Percentiles rank a stretch among this genome's conserved stretches.
These are phyloP conservation scores for Pseudoperonospora humuli DNA, from an alignment of 352 stramenopile genomes.

Conservation along the genomic window DNA sequence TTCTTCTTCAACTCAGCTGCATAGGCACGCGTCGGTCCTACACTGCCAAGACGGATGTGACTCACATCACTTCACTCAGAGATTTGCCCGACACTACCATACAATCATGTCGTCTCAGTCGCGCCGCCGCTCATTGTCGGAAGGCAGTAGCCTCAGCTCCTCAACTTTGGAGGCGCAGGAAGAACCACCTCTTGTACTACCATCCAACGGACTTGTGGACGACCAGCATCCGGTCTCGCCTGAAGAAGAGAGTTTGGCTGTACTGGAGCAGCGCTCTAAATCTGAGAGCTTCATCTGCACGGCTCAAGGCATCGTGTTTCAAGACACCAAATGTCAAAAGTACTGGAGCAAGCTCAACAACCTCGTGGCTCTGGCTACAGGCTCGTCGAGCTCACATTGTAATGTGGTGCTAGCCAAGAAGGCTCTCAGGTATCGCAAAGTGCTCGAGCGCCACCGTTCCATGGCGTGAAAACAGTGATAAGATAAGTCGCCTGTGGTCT, in stretches of 20 bases:
- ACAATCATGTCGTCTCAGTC: conserved; percentile 4
- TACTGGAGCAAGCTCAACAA: conserved; percentile 13
- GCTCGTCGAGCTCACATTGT: conserved; percentile 13
- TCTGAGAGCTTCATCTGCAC: conserved; percentile 32
- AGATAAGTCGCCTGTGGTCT: neutral
- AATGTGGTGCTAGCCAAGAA: conserved; percentile 32
- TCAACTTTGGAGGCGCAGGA: neutral
- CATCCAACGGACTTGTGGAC: conserved; percentile 2
- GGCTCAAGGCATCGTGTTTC: conserved; percentile 21
- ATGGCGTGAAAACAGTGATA: conserved; percentile 3
- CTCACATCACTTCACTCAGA: conserved; percentile 3
- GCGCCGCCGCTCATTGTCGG: conserved; percentile 12
- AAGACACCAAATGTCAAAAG: conserved; percentile 15
- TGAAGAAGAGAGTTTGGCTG: conserved; percentile 1
- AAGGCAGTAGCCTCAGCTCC: conserved; percentile 5
- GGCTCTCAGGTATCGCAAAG: conserved; percentile 28
- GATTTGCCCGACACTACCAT: conserved; percentile 8
- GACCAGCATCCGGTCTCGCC: conserved; percentile 5
- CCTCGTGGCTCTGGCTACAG: conserved; percentile 15
- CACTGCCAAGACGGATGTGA: conserved; percentile 1
- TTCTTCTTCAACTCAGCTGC: conserved; percentile 8
- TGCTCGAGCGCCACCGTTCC: conserved; percentile 13
- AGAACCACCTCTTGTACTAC: neutral
- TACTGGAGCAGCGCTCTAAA: conserved; percentile 18
- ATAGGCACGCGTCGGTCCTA: neutral